Percentiles rank a stretch among this genome's conserved stretches.
These are phyloP conservation scores for Carallia brachiata DNA, from an alignment of 345 rosid genomes.

Conservation along the genomic window DNA sequence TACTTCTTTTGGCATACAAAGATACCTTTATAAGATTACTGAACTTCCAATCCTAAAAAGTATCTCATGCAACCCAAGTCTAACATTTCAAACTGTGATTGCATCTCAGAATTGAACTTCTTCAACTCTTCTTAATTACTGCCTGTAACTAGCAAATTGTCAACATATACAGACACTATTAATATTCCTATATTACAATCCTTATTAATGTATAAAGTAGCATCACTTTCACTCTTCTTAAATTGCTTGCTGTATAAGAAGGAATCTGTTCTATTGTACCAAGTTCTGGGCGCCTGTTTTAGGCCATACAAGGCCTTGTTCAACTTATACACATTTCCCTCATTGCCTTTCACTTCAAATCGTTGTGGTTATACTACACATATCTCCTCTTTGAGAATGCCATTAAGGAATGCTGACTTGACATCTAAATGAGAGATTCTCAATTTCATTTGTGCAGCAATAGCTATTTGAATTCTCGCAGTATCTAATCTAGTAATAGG, in stretches of 20 bases:
- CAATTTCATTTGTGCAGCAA: background rate
- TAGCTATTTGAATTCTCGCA: background rate
- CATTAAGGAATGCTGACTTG: background rate
- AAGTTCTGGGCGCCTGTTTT: background rate
- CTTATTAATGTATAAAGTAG: background rate
- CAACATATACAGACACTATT: background rate
- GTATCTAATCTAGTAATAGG: background rate
- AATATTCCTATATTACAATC: too few species aligned
- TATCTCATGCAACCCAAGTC: background rate
- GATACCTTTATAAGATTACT: background rate
- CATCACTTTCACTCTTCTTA: background rate
- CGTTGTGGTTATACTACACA: rapidly evolving
- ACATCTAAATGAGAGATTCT: background rate
- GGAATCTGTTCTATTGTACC: background rate
- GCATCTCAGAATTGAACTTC: background rate
- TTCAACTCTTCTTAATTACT: rapidly evolving
- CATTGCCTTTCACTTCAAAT: background rate
- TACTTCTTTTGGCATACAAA: background rate
- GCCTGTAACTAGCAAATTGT: background rate
- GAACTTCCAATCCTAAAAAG: background rate
- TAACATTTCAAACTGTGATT: background rate
- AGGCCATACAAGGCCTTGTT: background rate
- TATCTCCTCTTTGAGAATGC: background rate
- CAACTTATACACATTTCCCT: background rate
- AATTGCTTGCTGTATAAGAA: background rate